Conservation (phyloP, 2,329 filamentous ascomycete species). For the Coniochaeta ligniaria region DNA sequence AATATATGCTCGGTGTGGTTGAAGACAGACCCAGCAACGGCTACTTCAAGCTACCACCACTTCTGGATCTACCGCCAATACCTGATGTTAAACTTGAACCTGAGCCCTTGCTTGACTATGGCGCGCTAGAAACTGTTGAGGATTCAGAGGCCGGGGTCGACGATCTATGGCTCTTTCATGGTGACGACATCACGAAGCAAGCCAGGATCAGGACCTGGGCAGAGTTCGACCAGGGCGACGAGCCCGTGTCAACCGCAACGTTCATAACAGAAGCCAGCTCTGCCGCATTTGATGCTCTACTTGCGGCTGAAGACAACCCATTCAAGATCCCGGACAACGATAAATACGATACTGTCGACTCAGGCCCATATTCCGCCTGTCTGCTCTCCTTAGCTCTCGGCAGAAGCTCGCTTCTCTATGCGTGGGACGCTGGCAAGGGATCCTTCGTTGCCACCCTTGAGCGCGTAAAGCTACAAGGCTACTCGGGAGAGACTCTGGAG, state of each 20-base stretch:
- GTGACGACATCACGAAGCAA: constrained; percentile 19
- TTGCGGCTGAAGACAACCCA: constrained; percentile 34
- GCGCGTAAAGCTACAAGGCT: constrained; percentile 46
- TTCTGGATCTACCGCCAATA: constrained; percentile 12
- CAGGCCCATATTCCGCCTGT: constrained; percentile 43
- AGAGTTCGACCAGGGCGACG: constrained; percentile 43
- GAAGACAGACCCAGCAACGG: constrained; percentile 14
- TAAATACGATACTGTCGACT: constrained; percentile 34
- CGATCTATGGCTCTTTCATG: constrained; percentile 43
- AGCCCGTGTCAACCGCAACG: constrained; percentile 28
- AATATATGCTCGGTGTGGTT: background rate
- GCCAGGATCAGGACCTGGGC: constrained; percentile 62
- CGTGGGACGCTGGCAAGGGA: constrained; percentile 44
- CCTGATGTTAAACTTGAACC: constrained; percentile 3
- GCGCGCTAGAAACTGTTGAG: background rate
- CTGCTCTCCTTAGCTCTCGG: constrained; percentile 63
- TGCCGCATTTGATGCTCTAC: constrained; percentile 56
- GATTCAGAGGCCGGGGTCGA: constrained; percentile 10
- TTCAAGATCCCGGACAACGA: constrained; percentile 28
- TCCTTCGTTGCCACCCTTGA: constrained; percentile 44
- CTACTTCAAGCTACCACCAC: constrained; percentile 36
- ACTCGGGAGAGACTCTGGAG: constrained; percentile 40
- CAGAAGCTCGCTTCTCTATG: constrained; percentile 64
- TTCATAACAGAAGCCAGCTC: constrained; percentile 66
- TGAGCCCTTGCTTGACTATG: background rate